phyloP scores from a whole-genome alignment of 1,139 yeast genomes.

The Hyphopichia khmerensis region DNA sequence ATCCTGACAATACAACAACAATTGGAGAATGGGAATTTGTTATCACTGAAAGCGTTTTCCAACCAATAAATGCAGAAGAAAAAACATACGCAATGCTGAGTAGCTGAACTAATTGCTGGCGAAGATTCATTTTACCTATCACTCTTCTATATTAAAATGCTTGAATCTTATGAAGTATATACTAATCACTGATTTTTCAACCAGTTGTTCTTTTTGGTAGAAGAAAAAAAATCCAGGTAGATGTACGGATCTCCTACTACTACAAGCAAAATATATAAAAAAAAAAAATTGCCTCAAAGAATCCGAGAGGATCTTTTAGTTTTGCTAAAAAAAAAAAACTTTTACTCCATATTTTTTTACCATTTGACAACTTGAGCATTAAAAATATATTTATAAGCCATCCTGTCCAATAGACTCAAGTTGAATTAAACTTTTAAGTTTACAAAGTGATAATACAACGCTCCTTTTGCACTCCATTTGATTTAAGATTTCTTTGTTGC shows the following conservation, averaged over 20 bases:
- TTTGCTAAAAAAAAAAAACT: neutral
- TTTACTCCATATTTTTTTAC: too few relatives aligned
- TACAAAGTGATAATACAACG: too few relatives aligned
- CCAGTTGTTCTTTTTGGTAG: neutral
- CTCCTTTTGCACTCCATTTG: too few relatives aligned
- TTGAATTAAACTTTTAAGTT: too few relatives aligned
- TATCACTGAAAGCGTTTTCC: conserved; percentile 79
- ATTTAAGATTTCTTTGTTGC: too few relatives aligned
- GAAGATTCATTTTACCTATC: conserved; percentile 34
- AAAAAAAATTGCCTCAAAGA: neutral
- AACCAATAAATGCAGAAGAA: conserved; percentile 86
- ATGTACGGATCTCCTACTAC: too few relatives aligned
- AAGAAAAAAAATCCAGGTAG: neutral
- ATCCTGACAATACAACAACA: conserved; percentile 95
- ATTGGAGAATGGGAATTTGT: conserved; percentile 90
- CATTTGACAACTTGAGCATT: too few relatives aligned
- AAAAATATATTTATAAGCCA: too few relatives aligned
- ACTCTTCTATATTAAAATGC: neutral
- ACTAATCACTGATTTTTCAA: neutral
- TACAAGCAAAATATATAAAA: too few relatives aligned
- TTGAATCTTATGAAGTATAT: too few relatives aligned
- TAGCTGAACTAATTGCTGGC: conserved; percentile 53
- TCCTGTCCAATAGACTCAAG: too few relatives aligned
- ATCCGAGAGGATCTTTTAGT: neutral
- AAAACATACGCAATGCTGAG: conserved; percentile 75